phyloP scores from a whole-genome alignment of 2,329 filamentous ascomycete species.

The Arthrobotrys entomopaga region DNA sequence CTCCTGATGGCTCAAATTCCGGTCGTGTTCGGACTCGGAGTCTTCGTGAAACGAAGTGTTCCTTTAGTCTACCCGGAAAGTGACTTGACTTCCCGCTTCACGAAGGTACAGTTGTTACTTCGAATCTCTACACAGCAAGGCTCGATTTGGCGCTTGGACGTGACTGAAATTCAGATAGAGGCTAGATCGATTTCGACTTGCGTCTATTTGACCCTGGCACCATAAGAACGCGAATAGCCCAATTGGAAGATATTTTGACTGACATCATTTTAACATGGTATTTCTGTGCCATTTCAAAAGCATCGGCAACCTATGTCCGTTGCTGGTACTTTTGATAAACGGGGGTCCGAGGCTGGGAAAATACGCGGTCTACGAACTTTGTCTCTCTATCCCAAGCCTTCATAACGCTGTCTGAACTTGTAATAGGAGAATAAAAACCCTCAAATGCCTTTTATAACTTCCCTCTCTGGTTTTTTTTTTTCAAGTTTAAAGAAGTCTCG shows the following conservation, averaged over 20 bases:
- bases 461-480: no score
- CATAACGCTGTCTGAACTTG: no score
- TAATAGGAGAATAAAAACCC: no score
- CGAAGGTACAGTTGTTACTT: neutral
- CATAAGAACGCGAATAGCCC: neutral
- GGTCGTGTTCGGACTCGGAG: no score
- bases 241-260: neutral
- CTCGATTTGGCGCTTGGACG: neutral
- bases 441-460: no score
- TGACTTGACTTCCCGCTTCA: slow-evolving; percentile 1
- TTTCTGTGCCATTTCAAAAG: neutral
- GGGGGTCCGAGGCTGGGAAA: no score
- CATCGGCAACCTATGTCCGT: neutral
- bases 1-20: no score
- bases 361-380: no score
- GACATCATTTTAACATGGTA: neutral
- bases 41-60: no score
- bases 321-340: no score
- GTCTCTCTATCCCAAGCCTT: no score
- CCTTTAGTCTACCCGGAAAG: neutral
- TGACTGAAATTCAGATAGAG: slow-evolving; percentile 4
- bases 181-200: neutral
- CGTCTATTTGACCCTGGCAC: neutral
- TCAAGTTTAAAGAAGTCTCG: no score
- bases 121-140: neutral